phyloP scores from a whole-genome alignment of 208 protist species.

The Crithidia thermophila region DNA sequence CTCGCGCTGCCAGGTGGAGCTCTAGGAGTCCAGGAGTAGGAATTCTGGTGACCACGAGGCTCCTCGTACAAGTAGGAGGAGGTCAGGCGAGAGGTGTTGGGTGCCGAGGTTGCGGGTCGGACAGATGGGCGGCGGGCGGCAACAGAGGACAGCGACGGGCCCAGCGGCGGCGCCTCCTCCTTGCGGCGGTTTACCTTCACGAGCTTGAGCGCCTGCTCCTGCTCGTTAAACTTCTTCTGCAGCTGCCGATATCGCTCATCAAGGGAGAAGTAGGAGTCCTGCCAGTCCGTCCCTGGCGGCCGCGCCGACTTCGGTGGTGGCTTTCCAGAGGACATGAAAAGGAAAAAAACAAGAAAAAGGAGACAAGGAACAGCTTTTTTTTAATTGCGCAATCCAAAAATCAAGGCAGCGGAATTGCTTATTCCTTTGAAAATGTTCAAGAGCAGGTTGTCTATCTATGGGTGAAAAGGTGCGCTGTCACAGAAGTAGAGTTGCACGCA shows the following conservation, averaged over 20 bases:
- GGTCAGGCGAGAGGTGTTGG: not conserved
- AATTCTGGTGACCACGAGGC: not conserved
- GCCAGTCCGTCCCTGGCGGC: constrained; percentile 72
- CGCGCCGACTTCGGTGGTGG: constrained; percentile 22
- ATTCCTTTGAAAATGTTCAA: too few species aligned
- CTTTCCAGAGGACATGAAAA: constrained; percentile 11
- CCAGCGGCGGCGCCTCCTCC: constrained; percentile 16
- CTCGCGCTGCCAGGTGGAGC: too few species aligned
- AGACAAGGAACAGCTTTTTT: not conserved
- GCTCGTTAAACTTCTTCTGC: constrained; percentile 66
- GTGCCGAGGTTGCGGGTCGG: not conserved
- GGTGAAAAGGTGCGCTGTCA: too few species aligned
- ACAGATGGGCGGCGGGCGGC: constrained; percentile 8
- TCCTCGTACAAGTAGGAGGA: not conserved
- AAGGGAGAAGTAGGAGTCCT: constrained; percentile 80
- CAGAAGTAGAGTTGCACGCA: too few species aligned
- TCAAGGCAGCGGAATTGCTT: too few species aligned
- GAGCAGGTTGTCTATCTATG: too few species aligned
- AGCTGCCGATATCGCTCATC: constrained; percentile 82
- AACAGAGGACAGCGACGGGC: constrained; percentile 27
- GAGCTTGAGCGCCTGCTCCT: constrained; percentile 78
- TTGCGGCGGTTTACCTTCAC: constrained; percentile 71
- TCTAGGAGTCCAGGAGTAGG: too few species aligned
- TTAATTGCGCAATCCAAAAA: too few species aligned
- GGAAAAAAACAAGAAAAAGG: constrained; percentile 23